Percentiles rank a stretch among this genome's conserved stretches.
Conservation (phyloP, 495 filamentous ascomycete genomes). For the Penicillium waksmanii region DNA sequence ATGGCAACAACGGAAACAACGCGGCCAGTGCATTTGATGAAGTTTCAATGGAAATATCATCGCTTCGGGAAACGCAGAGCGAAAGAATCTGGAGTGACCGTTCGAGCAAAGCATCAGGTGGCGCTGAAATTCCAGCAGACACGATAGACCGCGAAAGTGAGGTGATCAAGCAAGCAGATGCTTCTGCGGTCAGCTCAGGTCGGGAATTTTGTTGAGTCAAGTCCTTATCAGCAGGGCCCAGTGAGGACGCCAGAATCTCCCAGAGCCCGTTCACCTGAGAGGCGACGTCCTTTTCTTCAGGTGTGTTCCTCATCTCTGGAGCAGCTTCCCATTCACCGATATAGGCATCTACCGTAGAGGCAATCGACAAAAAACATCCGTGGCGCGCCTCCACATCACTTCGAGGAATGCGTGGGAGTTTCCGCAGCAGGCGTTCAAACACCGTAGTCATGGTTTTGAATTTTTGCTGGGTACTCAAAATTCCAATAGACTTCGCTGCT, state of each 20-base stretch:
- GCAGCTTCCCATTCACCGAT: slow-evolving; percentile 18
- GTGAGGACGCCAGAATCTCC: slow-evolving; percentile 43
- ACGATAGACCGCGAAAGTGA: slow-evolving; percentile 34
- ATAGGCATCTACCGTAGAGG: slow-evolving; percentile 45
- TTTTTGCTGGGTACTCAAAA: slow-evolving; percentile 47
- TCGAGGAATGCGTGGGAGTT: slow-evolving; percentile 51
- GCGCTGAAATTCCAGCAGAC: slow-evolving; percentile 15
- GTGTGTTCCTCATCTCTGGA: slow-evolving; percentile 12
- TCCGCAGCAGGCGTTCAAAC: slow-evolving; percentile 45
- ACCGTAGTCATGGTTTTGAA: slow-evolving; percentile 38
- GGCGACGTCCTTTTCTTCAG: slow-evolving; percentile 27
- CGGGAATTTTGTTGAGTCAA: slow-evolving; percentile 56
- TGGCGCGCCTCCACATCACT: slow-evolving; percentile 70
- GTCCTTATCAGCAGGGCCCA: slow-evolving; percentile 45
- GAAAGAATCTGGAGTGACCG: slow-evolving; percentile 43
- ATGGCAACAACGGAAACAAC: slow-evolving; percentile 44
- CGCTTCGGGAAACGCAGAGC: slow-evolving; percentile 48
- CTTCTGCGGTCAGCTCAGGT: slow-evolving; percentile 72
- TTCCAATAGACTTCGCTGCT: slow-evolving; percentile 71
- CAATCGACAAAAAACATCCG: slow-evolving; percentile 66
- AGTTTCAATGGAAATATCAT: slow-evolving; percentile 51
- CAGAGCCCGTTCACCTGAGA: slow-evolving; percentile 37
- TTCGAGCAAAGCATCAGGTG: slow-evolving; percentile 34
- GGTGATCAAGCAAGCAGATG: slow-evolving; percentile 58
- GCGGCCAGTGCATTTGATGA: slow-evolving; percentile 50